A percentile compares a stretch with the other conserved stretches of the same genome.
Conservation (phyloP, 176 grass and related monocot genomes). For the Puya raimondii region DNA sequence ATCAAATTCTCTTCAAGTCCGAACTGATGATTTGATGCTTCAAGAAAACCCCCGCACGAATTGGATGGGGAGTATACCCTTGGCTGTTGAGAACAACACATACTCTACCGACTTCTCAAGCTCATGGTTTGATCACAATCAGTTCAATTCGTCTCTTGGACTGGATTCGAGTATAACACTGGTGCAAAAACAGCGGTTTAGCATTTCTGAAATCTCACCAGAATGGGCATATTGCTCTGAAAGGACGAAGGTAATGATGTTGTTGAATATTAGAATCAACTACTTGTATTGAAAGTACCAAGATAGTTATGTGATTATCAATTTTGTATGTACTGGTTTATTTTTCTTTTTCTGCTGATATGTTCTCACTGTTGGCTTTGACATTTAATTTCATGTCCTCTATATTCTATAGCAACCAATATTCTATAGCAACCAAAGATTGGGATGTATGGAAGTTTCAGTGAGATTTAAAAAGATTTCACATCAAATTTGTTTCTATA, state of each 20-base stretch:
- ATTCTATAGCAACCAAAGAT: too few species aligned
- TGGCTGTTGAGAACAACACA: conserved; percentile 26
- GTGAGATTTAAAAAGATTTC: too few species aligned
- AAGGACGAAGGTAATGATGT: conserved; percentile 62
- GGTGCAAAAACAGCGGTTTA: conserved; percentile 51
- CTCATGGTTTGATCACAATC: conserved; percentile 40
- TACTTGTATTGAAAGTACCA: not conserved
- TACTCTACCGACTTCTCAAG: conserved; percentile 36
- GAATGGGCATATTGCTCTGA: conserved; percentile 92
- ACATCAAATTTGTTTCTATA: too few species aligned
- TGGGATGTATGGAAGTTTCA: too few species aligned
- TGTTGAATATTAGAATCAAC: not conserved
- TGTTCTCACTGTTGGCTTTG: too few species aligned
- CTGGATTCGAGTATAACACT: conserved; percentile 32
- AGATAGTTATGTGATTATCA: conserved; percentile 5
- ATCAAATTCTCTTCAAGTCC: conserved; percentile 13
- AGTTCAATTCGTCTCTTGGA: conserved; percentile 37
- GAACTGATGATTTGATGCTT: conserved; percentile 11
- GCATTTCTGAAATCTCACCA: conserved; percentile 72
- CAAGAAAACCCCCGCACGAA: conserved; percentile 28
- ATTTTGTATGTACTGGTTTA: not conserved
- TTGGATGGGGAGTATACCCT: conserved; percentile 37
- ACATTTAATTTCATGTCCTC: too few species aligned
- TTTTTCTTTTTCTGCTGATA: not conserved
- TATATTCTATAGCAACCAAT: too few species aligned